Evolutionary conservation across 2,329 filamentous ascomycete genomes (phyloP), one percentile per base, ranked within the genome.

Genomic region (Diplodia mutila): DNA sequence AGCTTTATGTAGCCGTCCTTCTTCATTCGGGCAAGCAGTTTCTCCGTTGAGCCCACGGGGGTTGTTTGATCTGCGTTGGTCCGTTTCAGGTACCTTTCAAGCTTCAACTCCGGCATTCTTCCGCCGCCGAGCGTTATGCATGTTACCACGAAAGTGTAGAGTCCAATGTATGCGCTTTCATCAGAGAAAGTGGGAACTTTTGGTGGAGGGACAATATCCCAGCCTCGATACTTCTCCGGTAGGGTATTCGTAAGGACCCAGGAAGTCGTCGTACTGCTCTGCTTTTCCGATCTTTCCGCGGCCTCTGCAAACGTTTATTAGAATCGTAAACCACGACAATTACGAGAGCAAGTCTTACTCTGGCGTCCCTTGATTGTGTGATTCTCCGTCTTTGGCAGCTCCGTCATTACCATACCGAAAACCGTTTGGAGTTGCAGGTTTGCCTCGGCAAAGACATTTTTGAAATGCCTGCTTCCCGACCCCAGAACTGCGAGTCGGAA

Each of bases 401-500:
- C 94, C 4, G 88, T 85, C 84, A 99, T 86, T 77, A 94, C 86
- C 93, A 98, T 97, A n/a, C 95, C 95, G 79, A 97, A 98, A 1
- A 89, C 85, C 1, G 81, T 81, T 57, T 85, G 83, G 46, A 99
- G 82, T 71, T 91, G 86, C 39, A 82, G 79, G 77, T 99, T 94
- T 51, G 94, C 92, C 49, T 86, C 83, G 0, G 87, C 86, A 74
- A 97, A 97, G 3, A 97, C 88, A 14, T 81, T 78, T 75, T 89
- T 93, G 77, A 97, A 98, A 42, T 88, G 83, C 37, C 90, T 85
- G 7, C 87, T 86, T 54, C 89, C 85, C 21, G 85, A 81, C 0
- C 91, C 91, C 11, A 97, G 87, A 0, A 97, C 92, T 79, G 66
- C 5, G 11, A 37, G 9, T 21, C 39, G n/a, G 4, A n/a, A 8